phyloP scores from a whole-genome alignment of 768 basidiomycete genomes.

The Tremella yokohamensis region DNA sequence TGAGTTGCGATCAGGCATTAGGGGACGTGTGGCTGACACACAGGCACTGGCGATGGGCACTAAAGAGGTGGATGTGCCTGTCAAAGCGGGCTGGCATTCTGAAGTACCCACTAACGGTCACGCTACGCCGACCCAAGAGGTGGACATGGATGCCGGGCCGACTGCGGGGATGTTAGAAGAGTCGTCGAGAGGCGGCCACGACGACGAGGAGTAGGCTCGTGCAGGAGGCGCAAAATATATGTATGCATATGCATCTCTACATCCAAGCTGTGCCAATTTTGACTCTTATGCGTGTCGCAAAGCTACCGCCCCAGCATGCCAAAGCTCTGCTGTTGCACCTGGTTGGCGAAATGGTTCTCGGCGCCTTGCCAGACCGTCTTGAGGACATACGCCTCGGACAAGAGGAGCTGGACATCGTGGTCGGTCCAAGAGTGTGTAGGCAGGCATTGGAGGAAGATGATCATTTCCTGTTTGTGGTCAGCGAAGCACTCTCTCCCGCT shows the following conservation, averaged over 20 bases:
- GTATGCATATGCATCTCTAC: constrained; percentile 5
- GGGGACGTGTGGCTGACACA: constrained; percentile 3
- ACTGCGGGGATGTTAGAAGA: constrained; percentile 10
- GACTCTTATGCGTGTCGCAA: no score
- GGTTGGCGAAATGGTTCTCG: constrained; percentile 49
- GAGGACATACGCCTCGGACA: constrained; percentile 87
- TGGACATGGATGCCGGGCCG: constrained; percentile 25
- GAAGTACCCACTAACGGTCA: not conserved
- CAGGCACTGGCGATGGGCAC: constrained; percentile 38
- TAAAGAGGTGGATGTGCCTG: constrained; percentile 20
- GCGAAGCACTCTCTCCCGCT: not conserved
- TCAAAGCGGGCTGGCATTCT: constrained; percentile 31
- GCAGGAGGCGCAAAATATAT: not conserved
- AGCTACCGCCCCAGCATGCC: constrained; percentile 40
- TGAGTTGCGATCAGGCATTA: constrained; percentile 5
- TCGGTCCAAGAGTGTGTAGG: constrained; percentile 80
- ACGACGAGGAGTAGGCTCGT: constrained; percentile 33
- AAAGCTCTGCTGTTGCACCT: constrained; percentile 26
- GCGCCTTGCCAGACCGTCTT: constrained; percentile 52
- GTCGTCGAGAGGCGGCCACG: constrained; percentile 26
- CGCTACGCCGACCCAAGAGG: constrained; percentile 12
- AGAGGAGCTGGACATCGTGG: constrained; percentile 88
- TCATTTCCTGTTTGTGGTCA: constrained; percentile 70
- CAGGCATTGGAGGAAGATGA: constrained; percentile 76
- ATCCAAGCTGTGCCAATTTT: not conserved